phyloP scores from a whole-genome alignment of 2,329 filamentous ascomycete species.

The Ascomycota sp. region DNA sequence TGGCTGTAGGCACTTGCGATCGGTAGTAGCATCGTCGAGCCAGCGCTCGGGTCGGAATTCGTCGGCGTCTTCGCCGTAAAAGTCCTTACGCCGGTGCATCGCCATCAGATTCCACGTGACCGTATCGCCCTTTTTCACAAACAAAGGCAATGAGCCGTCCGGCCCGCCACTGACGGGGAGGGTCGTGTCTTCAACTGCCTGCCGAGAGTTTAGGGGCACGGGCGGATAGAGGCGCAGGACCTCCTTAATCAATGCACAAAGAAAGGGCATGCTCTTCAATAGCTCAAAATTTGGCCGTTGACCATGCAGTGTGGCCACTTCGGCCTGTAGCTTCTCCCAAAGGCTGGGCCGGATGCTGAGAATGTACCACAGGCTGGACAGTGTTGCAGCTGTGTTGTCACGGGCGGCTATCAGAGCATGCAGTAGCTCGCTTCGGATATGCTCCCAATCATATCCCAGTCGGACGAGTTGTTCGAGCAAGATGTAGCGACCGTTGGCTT shows the following conservation, averaged over 20 bases:
- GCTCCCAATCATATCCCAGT: constrained; percentile 1
- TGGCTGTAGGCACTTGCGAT: not conserved
- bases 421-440: constrained; percentile 8
- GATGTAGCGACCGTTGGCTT: constrained; percentile 3
- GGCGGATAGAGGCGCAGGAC: constrained; percentile 54
- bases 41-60: constrained; percentile 45
- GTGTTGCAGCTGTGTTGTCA: constrained; percentile 16
- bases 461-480: constrained; percentile 7
- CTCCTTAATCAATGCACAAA: constrained; percentile 77
- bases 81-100: constrained; percentile 47
- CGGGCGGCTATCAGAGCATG: constrained; percentile 14
- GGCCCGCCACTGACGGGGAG: constrained; percentile 47
- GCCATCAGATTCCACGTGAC: constrained; percentile 44
- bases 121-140: constrained; percentile 31
- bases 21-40: constrained; percentile 8
- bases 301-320: constrained; percentile 8
- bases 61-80: constrained; percentile 31
- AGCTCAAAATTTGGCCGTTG: constrained; percentile 5
- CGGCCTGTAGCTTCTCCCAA: constrained; percentile 18
- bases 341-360: constrained; percentile 13
- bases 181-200: constrained; percentile 25
- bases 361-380: constrained; percentile 12
- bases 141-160: constrained; percentile 35
- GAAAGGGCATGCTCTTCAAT: constrained; percentile 20
- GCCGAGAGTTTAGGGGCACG: constrained; percentile 56